A percentile compares a stretch with the other conserved stretches of the same genome.
Evolutionary conservation across 768 basidiomycete species (phyloP).

Genomic region (Sporobolomyces roseus): DNA sequence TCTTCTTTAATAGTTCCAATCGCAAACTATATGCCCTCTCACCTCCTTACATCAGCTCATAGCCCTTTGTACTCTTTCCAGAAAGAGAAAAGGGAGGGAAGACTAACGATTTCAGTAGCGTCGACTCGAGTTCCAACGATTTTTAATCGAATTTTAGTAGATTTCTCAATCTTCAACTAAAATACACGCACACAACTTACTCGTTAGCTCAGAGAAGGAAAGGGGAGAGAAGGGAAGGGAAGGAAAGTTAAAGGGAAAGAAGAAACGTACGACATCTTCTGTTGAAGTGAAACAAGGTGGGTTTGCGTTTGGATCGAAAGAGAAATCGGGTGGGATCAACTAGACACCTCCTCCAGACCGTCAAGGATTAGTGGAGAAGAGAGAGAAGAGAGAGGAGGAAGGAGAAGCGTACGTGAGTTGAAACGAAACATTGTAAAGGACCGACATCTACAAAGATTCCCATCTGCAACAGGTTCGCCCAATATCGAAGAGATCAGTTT

Average conservation of each 20-base stretch:
- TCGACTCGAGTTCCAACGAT: constrained; percentile 98
- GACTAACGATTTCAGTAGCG: constrained; percentile 73
- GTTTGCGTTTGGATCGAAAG: constrained; percentile 91
- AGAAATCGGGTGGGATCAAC: constrained; percentile 91
- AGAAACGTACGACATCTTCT: constrained; percentile 65
- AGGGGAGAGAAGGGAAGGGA: not conserved
- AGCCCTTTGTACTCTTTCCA: no score
- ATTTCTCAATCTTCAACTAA: constrained; percentile 67
- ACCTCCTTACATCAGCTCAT: no score
- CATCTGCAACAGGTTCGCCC: constrained; percentile 62
- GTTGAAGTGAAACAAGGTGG: constrained; percentile 87
- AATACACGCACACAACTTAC: not conserved
- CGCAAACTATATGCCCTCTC: constrained; percentile 77
- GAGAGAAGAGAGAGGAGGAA: not conserved
- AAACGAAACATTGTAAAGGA: constrained; percentile 88
- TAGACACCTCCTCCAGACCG: no score
- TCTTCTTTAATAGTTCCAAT: constrained; percentile 92
- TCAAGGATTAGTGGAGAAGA: no score
- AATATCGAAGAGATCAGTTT: no score
- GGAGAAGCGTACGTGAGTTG: constrained; percentile 70
- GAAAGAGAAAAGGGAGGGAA: not conserved
- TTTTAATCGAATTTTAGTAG: constrained; percentile 84
- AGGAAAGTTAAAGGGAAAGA: not conserved
- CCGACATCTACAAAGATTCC: constrained; percentile 98
- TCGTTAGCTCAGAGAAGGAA: not conserved